A percentile compares a stretch with the other conserved stretches of the same genome.
Conservation (phyloP, 2,329 filamentous ascomycete genomes). For the Xylariaceae sp. region DNA sequence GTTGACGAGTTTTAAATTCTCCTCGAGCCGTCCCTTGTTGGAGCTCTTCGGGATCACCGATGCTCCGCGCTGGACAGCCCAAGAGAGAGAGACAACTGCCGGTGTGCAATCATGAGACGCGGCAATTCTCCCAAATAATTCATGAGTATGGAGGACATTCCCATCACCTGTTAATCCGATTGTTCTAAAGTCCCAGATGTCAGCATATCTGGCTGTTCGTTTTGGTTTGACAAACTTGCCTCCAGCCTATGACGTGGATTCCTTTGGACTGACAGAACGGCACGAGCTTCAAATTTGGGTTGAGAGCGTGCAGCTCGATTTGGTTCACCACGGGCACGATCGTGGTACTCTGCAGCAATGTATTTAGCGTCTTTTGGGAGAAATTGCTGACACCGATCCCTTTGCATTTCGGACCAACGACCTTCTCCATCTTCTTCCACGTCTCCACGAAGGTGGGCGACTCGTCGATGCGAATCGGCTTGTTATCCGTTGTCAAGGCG, state of each 20-base stretch:
- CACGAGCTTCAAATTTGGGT: too few relatives aligned
- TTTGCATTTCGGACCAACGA: constrained; percentile 48
- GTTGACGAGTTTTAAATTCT: constrained; percentile 36
- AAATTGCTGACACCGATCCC: constrained; percentile 60
- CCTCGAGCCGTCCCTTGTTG: constrained; percentile 46
- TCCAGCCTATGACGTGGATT: constrained; percentile 43
- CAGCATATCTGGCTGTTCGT: not conserved
- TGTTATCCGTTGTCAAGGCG: constrained; percentile 21
- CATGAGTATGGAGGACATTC: constrained; percentile 29
- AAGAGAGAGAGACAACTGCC: constrained; percentile 50
- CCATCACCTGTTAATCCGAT: not conserved
- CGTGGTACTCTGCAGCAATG: constrained; percentile 31
- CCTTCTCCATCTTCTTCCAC: constrained; percentile 29
- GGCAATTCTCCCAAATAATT: constrained; percentile 51
- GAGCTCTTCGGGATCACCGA: constrained; percentile 53
- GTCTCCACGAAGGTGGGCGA: constrained; percentile 16
- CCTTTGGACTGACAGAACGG: too few relatives aligned
- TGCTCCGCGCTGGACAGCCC: constrained; percentile 51
- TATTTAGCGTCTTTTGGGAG: constrained; percentile 35
- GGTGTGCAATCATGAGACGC: constrained; percentile 48
- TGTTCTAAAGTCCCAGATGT: not conserved
- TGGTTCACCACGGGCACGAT: constrained; percentile 50
- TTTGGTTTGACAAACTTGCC: constrained; percentile 5
- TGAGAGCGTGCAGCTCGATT: constrained; percentile 36
- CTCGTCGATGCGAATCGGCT: constrained; percentile 20